A percentile compares a stretch with the other conserved stretches of the same genome.
Evolutionary conservation across 495 filamentous ascomycete species (phyloP).

Genomic region (Aspergillus haitiensis): DNA sequence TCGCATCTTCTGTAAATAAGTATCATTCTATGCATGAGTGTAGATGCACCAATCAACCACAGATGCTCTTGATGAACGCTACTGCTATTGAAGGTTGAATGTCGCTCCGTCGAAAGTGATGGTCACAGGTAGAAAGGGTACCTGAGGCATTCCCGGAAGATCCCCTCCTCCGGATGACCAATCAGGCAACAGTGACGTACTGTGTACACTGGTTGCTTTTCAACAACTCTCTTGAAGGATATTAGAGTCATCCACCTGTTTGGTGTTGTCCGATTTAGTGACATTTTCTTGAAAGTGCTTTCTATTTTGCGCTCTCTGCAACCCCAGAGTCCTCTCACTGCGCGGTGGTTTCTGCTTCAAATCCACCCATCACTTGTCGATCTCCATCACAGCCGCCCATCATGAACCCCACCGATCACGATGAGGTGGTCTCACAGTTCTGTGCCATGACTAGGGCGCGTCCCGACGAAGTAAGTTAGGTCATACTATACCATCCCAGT

Average conservation of each 20-base stretch:
- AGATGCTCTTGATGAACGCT: too few species aligned
- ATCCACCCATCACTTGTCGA: too few species aligned
- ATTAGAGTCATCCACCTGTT: neutral
- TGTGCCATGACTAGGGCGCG: constrained; percentile 66
- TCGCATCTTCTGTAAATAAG: too few species aligned
- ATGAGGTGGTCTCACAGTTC: constrained; percentile 72
- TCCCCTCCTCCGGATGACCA: constrained; percentile 42
- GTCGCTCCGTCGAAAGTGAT: neutral
- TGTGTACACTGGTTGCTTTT: constrained; percentile 12
- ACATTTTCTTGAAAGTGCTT: neutral
- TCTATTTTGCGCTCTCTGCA: neutral
- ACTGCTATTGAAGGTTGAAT: too few species aligned
- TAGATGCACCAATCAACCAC: too few species aligned
- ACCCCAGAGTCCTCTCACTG: neutral
- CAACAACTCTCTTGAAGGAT: constrained; percentile 20
- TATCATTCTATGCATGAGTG: too few species aligned
- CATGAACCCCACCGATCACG: constrained; percentile 61
- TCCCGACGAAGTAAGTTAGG: constrained; percentile 58
- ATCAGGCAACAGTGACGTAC: constrained; percentile 51
- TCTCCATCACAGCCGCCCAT: constrained; percentile 12
- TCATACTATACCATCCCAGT: neutral
- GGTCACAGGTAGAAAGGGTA: neutral
- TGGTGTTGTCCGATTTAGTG: too few species aligned
- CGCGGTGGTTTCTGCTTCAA: too few species aligned
- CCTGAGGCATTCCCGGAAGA: constrained; percentile 35